These are phyloP conservation scores for Peronospora farinosa DNA, from an alignment of 352 stramenopile genomes.

Conservation along the genomic window DNA sequence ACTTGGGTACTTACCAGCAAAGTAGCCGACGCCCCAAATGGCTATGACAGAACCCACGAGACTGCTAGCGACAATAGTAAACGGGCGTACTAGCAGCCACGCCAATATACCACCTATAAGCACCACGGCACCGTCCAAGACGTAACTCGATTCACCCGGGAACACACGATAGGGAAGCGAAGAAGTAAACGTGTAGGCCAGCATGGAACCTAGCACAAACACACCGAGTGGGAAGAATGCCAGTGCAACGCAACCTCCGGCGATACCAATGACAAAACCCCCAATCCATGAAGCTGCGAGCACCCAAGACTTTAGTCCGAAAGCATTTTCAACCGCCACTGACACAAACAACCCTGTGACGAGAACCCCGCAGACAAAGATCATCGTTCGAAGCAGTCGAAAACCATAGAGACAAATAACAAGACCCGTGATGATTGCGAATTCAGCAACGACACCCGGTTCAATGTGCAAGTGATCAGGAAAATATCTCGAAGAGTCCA, in stretches of 20 bases:
- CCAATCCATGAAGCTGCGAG: slow-evolving; percentile 44
- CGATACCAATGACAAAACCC: slow-evolving; percentile 33
- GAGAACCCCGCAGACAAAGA: slow-evolving; percentile 54
- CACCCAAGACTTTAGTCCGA: slow-evolving; percentile 40
- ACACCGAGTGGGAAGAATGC: slow-evolving; percentile 46
- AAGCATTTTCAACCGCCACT: slow-evolving; percentile 35
- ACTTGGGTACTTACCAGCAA: slow-evolving; percentile 63
- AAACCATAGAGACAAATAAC: slow-evolving; percentile 50
- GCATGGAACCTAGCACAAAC: slow-evolving; percentile 37
- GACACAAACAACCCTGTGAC: slow-evolving; percentile 39
- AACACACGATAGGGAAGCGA: slow-evolving; percentile 45
- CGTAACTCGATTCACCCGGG: slow-evolving; percentile 13
- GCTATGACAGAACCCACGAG: slow-evolving; percentile 48
- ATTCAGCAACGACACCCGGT: slow-evolving; percentile 36
- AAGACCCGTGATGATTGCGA: slow-evolving; percentile 43
- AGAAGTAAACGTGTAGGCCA: slow-evolving; percentile 36
- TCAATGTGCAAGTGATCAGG: slow-evolving; percentile 34
- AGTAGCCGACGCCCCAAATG: slow-evolving; percentile 64
- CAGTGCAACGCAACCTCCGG: slow-evolving; percentile 38
- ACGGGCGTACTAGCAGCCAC: slow-evolving; percentile 46
- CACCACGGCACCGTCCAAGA: slow-evolving; percentile 35
- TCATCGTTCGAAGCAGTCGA: slow-evolving; percentile 35
- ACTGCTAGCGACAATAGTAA: slow-evolving; percentile 54
- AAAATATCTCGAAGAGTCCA: slow-evolving; percentile 15
- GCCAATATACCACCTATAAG: slow-evolving; percentile 39